Evolutionary conservation across 2,329 filamentous ascomycete species (phyloP).

Genomic region (Stachybotrys elegans): DNA sequence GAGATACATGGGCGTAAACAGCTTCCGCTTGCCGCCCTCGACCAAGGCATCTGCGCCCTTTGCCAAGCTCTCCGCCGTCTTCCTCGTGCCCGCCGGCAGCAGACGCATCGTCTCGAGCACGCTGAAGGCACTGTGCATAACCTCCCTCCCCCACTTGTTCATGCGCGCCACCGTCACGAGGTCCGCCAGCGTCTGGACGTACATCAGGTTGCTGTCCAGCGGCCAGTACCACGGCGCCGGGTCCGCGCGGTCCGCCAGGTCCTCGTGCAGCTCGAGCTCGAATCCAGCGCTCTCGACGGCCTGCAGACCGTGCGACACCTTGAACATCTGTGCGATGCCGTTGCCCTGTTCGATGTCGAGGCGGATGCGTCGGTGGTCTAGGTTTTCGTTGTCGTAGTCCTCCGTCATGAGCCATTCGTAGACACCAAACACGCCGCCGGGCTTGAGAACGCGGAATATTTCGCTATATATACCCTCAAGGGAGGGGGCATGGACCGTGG

Average conservation of each 20-base stretch:
- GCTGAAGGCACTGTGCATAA: slow-evolving; percentile 69
- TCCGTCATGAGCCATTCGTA: slow-evolving; percentile 99
- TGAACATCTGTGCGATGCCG: slow-evolving; percentile 93
- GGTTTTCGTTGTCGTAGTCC: slow-evolving; percentile 80
- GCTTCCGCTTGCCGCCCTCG: slow-evolving; percentile 72
- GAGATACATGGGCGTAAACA: slow-evolving; percentile 95
- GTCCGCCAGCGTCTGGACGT: slow-evolving; percentile 70
- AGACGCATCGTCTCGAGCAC: slow-evolving; percentile 64
- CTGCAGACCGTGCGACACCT: slow-evolving; percentile 67
- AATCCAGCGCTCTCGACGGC: slow-evolving; percentile 86
- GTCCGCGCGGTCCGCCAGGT: slow-evolving; percentile 51
- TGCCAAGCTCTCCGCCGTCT: slow-evolving; percentile 79
- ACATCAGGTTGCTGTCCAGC: slow-evolving; percentile 66
- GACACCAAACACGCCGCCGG: slow-evolving; percentile 88
- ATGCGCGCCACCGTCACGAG: slow-evolving; percentile 74
- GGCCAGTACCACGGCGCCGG: slow-evolving; percentile 86
- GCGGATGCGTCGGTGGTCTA: slow-evolving; percentile 77
- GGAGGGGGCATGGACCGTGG: slow-evolving; percentile 83
- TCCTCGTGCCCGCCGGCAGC: slow-evolving; percentile 73
- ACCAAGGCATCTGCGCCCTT: slow-evolving; percentile 75
- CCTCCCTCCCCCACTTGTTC: slow-evolving; percentile 70
- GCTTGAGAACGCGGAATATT: slow-evolving; percentile 88
- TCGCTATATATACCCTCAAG: slow-evolving; percentile 85
- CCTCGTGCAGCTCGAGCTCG: slow-evolving; percentile 50
- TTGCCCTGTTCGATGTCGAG: slow-evolving; percentile 89